Evolutionary conservation across 495 filamentous ascomycete species (phyloP), one percentile per base, ranked within the genome.

Genomic region (Lasiosphaeris hirsuta): DNA sequence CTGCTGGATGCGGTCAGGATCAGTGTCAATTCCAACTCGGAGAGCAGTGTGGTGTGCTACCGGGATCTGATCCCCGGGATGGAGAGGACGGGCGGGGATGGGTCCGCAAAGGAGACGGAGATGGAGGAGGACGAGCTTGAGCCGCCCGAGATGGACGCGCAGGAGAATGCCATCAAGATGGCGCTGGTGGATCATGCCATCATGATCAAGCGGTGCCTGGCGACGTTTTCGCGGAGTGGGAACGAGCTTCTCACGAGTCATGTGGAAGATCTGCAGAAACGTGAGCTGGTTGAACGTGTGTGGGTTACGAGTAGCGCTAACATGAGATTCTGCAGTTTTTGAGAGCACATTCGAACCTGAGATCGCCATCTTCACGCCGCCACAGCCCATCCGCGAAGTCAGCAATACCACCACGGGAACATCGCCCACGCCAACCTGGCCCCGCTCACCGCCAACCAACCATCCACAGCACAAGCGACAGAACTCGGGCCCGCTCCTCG

Each of bases 141-240:
- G 54, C 70, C 77, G 36, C 62, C 73, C 10, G 73, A 81, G 41
- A 68, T 89, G 7, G 80, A 86, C 61, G 81, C 85, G 1, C 79
- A 96, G 71, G 84, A 93, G 61, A 90, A 86, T 60, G 91, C 95
- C 15, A 84, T 98, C 51, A 87, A 86, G 59, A 86, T 90, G 57
- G 90, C 90, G 15, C 78, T 98, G 40, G 80, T 95, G 48, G 94
- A 98, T 66, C 92, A 98, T 65, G 90, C 90, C 4, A 79, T 92
- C 41, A 83, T 87, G 60, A 84, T 97, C 66, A 92, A 92, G 74
- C 85, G 90, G 55, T 91, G 90, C 61, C 68, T 98, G 50, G 78
- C 81, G 8, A 80, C 87, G 53, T 90, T 88, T 66, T 35, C 83
- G 75, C 65, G 81, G 78, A 80, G 84, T 81, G 59, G 77, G 80